Evolutionary conservation across 768 basidiomycete genomes (phyloP), one percentile per base, ranked within the genome.

Genomic region (Pholiota microspora): DNA sequence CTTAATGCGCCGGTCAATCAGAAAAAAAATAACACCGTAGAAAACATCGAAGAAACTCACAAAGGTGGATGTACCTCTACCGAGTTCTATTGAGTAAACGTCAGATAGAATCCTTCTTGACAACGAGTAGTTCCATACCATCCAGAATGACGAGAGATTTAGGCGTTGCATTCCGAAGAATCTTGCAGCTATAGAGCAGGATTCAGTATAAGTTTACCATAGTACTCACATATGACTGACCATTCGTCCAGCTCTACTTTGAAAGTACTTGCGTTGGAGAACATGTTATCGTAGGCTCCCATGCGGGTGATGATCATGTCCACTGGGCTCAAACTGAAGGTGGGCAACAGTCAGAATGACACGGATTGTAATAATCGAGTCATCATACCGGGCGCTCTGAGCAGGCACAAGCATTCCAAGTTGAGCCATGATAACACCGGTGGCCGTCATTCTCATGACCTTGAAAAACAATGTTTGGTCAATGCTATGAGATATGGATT

Each of bases 261-360:
- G 82, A 98, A 99, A 0, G 96, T 98, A 70, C 92, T 94, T 1
- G 94, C 83, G 61, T 92, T 86, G 2, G 90, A 87, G 69, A 94
- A 95, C 89, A 96, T 94, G 65, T 94, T 94, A 64, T 98, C 96
- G 67, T 98, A 97, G 2, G 97, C 97, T 8, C 97, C 97, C 97
- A 98, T 98, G 23, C 96, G 86, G 2, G 97, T 98, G 55, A 93
- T 81, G 59, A 99, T 97, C 10, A 87, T 76, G 66, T 99, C 95
- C 2, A 97, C 84, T 1, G 97, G 93, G 56, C 87, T 89, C 45
- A 99, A 67, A 31, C 93, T 94, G 18, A 42, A 21, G 8, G 15
- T 35, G 31, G 50, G 4, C 58, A 28, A 31, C 25, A 46, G 23
- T n/a, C 15, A 54, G n/a, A n/a, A n/a, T n/a, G n/a, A n/a, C n/a